Evolutionary conservation across 768 basidiomycete species (phyloP).

Genomic region (Suillus brevipes): DNA sequence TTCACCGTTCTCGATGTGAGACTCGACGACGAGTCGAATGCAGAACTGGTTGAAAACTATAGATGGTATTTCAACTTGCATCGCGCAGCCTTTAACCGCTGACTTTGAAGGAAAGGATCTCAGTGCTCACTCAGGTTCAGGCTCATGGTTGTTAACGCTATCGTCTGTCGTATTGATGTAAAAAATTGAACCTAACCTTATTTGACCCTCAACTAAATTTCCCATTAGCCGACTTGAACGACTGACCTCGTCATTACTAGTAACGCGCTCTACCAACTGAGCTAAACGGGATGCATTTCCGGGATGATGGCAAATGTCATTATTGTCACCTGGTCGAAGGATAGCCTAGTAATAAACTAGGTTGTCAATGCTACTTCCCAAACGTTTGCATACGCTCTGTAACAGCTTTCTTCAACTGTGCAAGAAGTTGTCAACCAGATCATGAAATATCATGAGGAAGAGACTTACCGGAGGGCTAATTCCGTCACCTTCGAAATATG

Average conservation of each 20-base stretch:
- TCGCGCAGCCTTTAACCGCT: not conserved
- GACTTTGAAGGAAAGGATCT: not conserved
- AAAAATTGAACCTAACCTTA: not conserved
- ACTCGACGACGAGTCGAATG: too few relatives aligned
- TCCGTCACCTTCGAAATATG: slow-evolving; percentile 72
- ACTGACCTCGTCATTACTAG: slow-evolving; percentile 73
- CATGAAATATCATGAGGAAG: not conserved
- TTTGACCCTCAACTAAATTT: slow-evolving; percentile 19
- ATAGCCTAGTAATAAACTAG: not conserved
- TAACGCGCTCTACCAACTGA: slow-evolving; percentile 64
- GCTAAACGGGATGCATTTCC: slow-evolving; percentile 33
- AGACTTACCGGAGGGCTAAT: slow-evolving; percentile 64
- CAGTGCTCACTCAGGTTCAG: not conserved
- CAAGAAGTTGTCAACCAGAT: slow-evolving; percentile 2
- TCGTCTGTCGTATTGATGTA: too few relatives aligned
- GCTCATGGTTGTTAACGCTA: not conserved
- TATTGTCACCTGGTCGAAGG: not conserved
- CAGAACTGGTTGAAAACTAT: too few relatives aligned
- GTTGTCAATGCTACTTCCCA: not conserved
- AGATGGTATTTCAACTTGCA: too few relatives aligned
- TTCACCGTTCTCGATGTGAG: too few relatives aligned
- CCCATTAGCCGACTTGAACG: slow-evolving; percentile 61
- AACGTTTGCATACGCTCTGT: slow-evolving; percentile 25
- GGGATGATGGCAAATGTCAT: not conserved
- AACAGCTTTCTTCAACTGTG: slow-evolving; percentile 31